Evolutionary conservation across 2,329 filamentous ascomycete genomes (phyloP).

Genomic region (Nemania serpens): DNA sequence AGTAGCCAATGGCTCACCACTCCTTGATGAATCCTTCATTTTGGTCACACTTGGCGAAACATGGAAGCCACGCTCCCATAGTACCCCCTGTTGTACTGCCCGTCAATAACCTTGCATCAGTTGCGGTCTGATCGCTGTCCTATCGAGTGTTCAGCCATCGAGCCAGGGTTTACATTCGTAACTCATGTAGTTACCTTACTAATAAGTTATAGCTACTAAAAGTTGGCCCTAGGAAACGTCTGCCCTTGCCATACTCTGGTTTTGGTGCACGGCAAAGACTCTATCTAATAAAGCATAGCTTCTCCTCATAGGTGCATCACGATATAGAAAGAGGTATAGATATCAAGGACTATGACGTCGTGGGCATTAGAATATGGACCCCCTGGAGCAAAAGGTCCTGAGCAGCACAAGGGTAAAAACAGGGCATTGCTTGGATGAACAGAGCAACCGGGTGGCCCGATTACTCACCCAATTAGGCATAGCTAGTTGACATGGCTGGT

Average conservation of each 20-base stretch:
- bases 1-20: conserved; percentile 24
- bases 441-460: conserved; percentile 13
- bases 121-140: conserved; percentile 8
- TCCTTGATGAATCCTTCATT: conserved; percentile 16
- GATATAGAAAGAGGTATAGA: background rate
- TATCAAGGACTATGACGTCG: conserved; percentile 31
- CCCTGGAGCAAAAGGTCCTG: conserved; percentile 26
- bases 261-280: too few species aligned
- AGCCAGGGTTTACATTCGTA: background rate
- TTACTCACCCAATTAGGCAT: background rate
- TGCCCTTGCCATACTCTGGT: too few species aligned
- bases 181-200: too few species aligned
- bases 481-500: background rate
- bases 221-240: too few species aligned
- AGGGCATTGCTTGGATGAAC: conserved; percentile 13
- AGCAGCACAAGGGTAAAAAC: conserved; percentile 11
- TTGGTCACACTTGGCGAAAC: conserved; percentile 20
- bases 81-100: background rate
- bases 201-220: too few species aligned
- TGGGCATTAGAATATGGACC: background rate
- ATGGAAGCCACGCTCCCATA: conserved; percentile 5
- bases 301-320: too few species aligned
- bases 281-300: too few species aligned
- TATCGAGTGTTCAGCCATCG: conserved; percentile 3
- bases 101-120: conserved; percentile 4